Evolutionary conservation across 129 eudicot genomes (phyloP).

Genomic region (Calendula officinalis): DNA sequence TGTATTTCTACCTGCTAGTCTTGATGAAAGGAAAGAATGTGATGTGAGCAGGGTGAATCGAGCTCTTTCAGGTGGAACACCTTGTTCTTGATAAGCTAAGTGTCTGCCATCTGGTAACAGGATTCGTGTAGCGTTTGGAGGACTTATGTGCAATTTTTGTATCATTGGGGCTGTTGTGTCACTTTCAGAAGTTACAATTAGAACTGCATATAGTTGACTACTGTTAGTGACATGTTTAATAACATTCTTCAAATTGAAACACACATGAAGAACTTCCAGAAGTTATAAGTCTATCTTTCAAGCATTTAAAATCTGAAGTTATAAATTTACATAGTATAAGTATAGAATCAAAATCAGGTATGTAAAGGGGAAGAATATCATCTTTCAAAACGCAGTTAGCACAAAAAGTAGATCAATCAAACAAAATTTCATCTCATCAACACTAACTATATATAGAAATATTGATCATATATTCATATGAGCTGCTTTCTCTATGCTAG

Average conservation of each 20-base stretch:
- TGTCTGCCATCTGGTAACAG: constrained; percentile 88
- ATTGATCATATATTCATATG: constrained; percentile 1
- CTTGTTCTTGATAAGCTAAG: constrained; percentile 84
- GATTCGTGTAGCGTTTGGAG: constrained; percentile 72
- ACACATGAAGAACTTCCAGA: background rate
- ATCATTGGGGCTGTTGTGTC: constrained; percentile 46
- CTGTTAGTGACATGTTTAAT: constrained; percentile 31
- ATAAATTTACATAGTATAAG: no score
- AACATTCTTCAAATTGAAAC: constrained; percentile 9
- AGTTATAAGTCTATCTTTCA: constrained; percentile 2
- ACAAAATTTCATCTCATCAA: constrained; percentile 10
- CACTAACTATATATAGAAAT: background rate
- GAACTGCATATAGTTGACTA: constrained; percentile 45
- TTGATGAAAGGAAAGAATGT: constrained; percentile 82
- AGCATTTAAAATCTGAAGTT: background rate
- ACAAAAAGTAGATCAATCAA: constrained; percentile 6
- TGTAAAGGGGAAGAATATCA: background rate
- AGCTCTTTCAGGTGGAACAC: constrained; percentile 63
- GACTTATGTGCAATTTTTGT: constrained; percentile 60
- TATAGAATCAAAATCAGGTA: constrained; percentile 15
- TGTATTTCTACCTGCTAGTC: constrained; percentile 69
- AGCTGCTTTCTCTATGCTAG: constrained; percentile 1
- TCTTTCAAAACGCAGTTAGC: background rate
- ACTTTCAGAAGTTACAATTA: constrained; percentile 47
- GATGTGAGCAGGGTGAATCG: constrained; percentile 64